A percentile compares a stretch with the other conserved stretches of the same genome.
Evolutionary conservation across 2,329 filamentous ascomycete species (phyloP).

Genomic region (Curvularia eragrostidis): DNA sequence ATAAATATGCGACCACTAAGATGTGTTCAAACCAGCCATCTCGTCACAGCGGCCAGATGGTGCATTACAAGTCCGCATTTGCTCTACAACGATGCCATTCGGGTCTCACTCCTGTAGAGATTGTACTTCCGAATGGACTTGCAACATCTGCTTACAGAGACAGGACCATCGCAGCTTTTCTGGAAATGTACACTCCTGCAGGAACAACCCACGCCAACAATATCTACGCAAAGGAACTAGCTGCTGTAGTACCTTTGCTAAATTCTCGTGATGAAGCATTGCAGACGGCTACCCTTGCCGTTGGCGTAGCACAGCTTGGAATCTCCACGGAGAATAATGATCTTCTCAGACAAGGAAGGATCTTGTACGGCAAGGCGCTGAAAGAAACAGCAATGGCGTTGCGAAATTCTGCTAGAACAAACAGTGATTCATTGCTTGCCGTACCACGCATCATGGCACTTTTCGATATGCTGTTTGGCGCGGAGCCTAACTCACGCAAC

Average conservation of each 20-base stretch:
- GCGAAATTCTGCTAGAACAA: constrained; percentile 19
- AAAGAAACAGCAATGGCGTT: constrained; percentile 33
- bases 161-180: constrained; percentile 31
- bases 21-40: constrained; percentile 9
- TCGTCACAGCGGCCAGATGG: constrained; percentile 7
- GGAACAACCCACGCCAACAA: constrained; percentile 13
- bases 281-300: constrained; percentile 32
- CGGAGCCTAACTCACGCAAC: constrained; percentile 22
- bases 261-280: constrained; percentile 35
- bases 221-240: constrained; percentile 20
- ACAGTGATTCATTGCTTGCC: constrained; percentile 35
- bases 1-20: constrained; percentile 1
- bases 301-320: constrained; percentile 35
- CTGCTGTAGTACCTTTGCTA: constrained; percentile 24
- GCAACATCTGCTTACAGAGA: constrained; percentile 32
- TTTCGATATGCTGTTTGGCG: constrained; percentile 42
- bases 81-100: background rate
- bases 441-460: constrained; percentile 34
- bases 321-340: constrained; percentile 22
- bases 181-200: constrained; percentile 30
- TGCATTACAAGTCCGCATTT: constrained; percentile 3
- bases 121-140: constrained; percentile 24
- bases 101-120: background rate
- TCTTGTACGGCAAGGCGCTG: constrained; percentile 36
- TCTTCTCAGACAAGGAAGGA: constrained; percentile 30